phyloP scores from a whole-genome alignment of 2,329 filamentous ascomycete genomes.

The Rosellinia necatrix region DNA sequence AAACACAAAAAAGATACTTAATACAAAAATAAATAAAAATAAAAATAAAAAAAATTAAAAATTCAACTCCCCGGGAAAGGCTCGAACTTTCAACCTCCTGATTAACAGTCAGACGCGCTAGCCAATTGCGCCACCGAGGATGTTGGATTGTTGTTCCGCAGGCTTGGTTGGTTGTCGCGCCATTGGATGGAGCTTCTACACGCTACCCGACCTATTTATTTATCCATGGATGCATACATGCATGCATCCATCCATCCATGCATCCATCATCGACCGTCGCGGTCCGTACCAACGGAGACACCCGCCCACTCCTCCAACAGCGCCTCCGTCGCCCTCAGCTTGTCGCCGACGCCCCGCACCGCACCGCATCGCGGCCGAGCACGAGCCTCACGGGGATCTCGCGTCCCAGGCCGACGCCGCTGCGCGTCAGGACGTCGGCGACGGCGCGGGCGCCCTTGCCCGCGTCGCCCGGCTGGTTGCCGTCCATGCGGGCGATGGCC shows the following conservation, averaged over 20 bases:
- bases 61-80: slow-evolving; percentile 24
- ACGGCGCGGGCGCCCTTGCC: slow-evolving; percentile 1
- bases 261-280: no score
- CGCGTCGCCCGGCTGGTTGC: not conserved
- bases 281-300: slow-evolving; percentile 10
- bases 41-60: no score
- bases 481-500: not conserved
- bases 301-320: not conserved
- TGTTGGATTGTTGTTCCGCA: no score
- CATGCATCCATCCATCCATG: no score
- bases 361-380: slow-evolving; percentile 1
- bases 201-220: no score
- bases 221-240: no score
- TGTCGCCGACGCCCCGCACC: not conserved
- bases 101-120: slow-evolving; percentile 65
- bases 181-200: no score
- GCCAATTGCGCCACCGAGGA: slow-evolving; percentile 55
- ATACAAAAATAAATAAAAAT: no score
- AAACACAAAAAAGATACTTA: no score
- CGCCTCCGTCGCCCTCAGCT: slow-evolving; percentile 1
- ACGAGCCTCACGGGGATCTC: not conserved
- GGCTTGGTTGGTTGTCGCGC: no score
- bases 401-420: not conserved
- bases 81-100: slow-evolving; percentile 28
- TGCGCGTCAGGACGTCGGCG: slow-evolving; percentile 1